Conservation (phyloP, 495 filamentous ascomycete genomes). For the Xylaria palmicola region DNA sequence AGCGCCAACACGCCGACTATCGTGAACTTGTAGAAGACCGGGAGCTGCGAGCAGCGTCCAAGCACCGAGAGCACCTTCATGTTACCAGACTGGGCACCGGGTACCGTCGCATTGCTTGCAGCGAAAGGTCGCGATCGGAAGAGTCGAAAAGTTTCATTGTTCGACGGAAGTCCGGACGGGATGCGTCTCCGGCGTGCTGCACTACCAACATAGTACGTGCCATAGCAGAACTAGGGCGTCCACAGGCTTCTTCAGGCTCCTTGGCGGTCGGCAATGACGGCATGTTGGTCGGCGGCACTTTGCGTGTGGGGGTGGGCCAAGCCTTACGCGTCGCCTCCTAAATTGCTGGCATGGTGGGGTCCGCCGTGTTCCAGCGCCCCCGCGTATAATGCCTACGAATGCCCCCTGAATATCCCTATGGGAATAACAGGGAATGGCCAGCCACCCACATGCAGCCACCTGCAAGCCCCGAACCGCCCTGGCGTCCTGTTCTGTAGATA, state of each 20-base stretch:
- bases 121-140: not conserved
- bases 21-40: conserved; percentile 12
- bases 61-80: conserved; percentile 17
- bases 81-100: not conserved
- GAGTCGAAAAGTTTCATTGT: not conserved
- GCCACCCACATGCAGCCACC: too few relatives aligned
- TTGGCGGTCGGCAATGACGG: conserved; percentile 12
- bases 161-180: too few relatives aligned
- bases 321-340: conserved; percentile 3
- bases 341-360: not conserved
- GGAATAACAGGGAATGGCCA: too few relatives aligned
- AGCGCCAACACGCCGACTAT: conserved; percentile 7
- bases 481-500: too few relatives aligned
- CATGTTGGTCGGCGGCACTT: conserved; percentile 2
- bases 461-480: too few relatives aligned
- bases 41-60: conserved; percentile 19
- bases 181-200: too few relatives aligned
- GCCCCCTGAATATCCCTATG: too few relatives aligned
- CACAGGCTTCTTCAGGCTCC: not conserved
- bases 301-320: not conserved
- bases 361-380: too few relatives aligned
- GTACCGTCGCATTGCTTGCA: conserved; percentile 11
- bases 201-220: not conserved
- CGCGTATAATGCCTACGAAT: too few relatives aligned
- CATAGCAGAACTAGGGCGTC: conserved; percentile 1